These are phyloP conservation scores for Trichoderma polysporum DNA, from an alignment of 2,329 filamentous ascomycete genomes.

Conservation along the genomic window DNA sequence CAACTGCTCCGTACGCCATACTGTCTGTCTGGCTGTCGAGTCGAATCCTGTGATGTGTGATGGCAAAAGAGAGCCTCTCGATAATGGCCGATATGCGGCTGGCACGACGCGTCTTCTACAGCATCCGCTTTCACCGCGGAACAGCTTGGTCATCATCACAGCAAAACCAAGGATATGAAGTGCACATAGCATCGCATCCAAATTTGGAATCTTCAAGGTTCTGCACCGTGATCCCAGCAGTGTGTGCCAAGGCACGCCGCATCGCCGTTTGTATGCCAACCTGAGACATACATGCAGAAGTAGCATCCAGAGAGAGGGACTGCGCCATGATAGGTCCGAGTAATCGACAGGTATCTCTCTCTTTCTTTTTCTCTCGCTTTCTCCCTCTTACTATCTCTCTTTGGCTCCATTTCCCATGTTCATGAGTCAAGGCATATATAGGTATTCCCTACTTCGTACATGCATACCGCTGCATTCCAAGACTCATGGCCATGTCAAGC, in stretches of 20 bases:
- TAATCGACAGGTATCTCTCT: neutral
- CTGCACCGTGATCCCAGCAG: neutral
- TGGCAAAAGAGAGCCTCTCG: neutral
- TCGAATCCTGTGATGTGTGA: neutral
- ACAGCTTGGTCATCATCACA: neutral
- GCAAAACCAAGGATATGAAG: neutral
- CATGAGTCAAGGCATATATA: neutral
- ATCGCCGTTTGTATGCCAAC: slow-evolving; percentile 11
- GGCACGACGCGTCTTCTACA: neutral
- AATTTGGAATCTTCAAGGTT: neutral
- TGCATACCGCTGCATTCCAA: neutral
- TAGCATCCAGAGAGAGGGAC: neutral
- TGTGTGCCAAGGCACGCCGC: neutral
- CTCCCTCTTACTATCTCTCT: neutral
- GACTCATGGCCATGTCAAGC: slow-evolving; percentile 2
- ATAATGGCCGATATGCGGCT: neutral
- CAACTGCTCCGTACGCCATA: slow-evolving; percentile 4
- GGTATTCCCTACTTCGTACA: neutral
- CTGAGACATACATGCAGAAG: slow-evolving; percentile 18
- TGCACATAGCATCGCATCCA: neutral
- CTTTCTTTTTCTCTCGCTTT: neutral
- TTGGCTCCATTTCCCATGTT: neutral
- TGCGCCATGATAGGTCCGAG: neutral
- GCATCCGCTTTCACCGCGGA: neutral
- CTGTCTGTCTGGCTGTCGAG: too few relatives aligned